Evolutionary conservation across 441 rosid genomes (phyloP).

Genomic region (Metrosideros polymorpha): DNA sequence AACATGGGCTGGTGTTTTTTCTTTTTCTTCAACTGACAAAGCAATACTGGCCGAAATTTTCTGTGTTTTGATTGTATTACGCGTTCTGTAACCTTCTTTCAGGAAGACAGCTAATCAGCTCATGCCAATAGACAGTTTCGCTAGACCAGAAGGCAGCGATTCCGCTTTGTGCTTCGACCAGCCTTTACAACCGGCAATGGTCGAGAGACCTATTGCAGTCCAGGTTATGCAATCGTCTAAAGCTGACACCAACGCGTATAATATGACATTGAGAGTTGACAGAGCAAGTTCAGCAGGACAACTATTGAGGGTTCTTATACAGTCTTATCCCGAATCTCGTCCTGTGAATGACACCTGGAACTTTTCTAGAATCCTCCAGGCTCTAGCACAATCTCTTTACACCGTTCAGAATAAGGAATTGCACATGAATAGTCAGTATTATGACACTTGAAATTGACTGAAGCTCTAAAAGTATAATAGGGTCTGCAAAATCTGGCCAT

Average conservation of each 20-base stretch:
- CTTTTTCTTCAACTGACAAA: not conserved
- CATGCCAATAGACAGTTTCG: not conserved
- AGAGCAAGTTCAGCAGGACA: not conserved
- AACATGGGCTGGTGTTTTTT: not conserved
- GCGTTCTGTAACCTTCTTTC: not conserved
- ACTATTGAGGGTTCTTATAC: not conserved
- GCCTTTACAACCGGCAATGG: not conserved
- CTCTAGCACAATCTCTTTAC: not conserved
- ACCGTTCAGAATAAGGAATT: not conserved
- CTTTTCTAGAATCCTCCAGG: not conserved
- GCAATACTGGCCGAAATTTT: not conserved
- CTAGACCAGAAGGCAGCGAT: not conserved
- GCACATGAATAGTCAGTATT: not conserved
- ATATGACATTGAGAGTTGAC: not conserved
- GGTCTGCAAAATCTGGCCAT: not conserved
- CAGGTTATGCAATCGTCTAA: not conserved
- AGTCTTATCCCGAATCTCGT: not conserved
- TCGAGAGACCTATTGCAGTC: not conserved
- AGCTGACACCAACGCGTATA: not conserved
- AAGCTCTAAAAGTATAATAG: not conserved
- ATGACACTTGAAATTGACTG: not conserved
- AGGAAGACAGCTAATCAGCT: not conserved
- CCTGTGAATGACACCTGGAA: not conserved
- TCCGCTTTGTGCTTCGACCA: not conserved
- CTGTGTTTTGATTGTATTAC: not conserved